Conservation (phyloP, 176 grass and related monocot genomes). For the Zoysia japonica region DNA sequence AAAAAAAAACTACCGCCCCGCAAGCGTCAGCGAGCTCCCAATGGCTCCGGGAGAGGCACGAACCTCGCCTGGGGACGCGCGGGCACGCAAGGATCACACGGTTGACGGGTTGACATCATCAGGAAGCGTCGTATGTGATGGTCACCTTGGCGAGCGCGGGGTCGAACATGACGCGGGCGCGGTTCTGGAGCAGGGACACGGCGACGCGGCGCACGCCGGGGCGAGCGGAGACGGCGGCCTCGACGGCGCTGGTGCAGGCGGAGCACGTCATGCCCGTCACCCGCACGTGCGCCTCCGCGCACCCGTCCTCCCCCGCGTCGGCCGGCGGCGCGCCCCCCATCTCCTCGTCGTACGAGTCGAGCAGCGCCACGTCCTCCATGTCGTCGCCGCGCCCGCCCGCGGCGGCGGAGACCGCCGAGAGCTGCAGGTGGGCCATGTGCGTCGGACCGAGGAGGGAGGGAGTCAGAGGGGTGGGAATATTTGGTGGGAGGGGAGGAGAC, state of each 20-base stretch:
- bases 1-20: not conserved
- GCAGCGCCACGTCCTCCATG: constrained; percentile 82
- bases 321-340: constrained; percentile 21
- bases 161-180: constrained; percentile 82
- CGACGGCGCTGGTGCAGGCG: constrained; percentile 88
- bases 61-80: not conserved
- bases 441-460: not conserved
- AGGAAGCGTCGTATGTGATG: not conserved
- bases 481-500: constrained; percentile 28
- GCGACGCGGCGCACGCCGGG: constrained; percentile 65
- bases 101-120: not conserved
- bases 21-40: constrained; percentile 25
- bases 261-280: constrained; percentile 96
- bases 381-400: constrained; percentile 44
- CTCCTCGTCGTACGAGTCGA: constrained; percentile 84
- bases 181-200: constrained; percentile 94
- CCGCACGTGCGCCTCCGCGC: constrained; percentile 65
- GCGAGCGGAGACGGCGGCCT: constrained; percentile 62
- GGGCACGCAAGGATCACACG: constrained; percentile 31
- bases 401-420: constrained; percentile 47
- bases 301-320: constrained; percentile 17
- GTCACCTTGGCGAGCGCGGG: constrained; percentile 71
- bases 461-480: constrained; percentile 14
- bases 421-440: constrained; percentile 61
- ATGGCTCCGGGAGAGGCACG: not conserved